These are phyloP conservation scores for Penicillium olsonii DNA, from an alignment of 2,329 filamentous ascomycete genomes.

Conservation along the genomic window DNA sequence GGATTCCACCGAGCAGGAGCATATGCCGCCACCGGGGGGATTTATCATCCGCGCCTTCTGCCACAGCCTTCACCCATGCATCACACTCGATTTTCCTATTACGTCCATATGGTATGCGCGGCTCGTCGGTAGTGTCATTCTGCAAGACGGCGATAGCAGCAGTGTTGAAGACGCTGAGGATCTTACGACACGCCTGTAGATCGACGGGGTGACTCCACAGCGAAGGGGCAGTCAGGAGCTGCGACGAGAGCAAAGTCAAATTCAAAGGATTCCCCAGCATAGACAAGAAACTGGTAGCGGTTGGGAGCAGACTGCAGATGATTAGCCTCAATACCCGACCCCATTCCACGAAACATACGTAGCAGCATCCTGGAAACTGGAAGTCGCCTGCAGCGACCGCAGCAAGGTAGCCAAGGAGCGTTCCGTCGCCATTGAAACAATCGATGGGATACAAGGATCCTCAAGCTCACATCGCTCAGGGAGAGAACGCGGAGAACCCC, in stretches of 20 bases:
- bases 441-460: slow-evolving; percentile 7
- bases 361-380: slow-evolving; percentile 60
- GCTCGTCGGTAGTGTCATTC: slow-evolving; percentile 43
- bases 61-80: slow-evolving; percentile 61
- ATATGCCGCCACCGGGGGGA: slow-evolving; percentile 78
- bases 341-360: slow-evolving; percentile 44
- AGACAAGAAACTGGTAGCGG: slow-evolving; percentile 48
- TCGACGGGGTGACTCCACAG: slow-evolving; percentile 60
- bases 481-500: slow-evolving; percentile 32
- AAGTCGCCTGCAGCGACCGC: slow-evolving; percentile 60
- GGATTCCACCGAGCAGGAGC: slow-evolving; percentile 74
- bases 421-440: slow-evolving; percentile 57
- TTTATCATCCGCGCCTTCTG: slow-evolving; percentile 61
- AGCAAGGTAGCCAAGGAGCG: slow-evolving; percentile 61
- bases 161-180: slow-evolving; percentile 64
- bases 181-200: slow-evolving; percentile 56
- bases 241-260: slow-evolving; percentile 60
- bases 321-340: slow-evolving; percentile 12
- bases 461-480: slow-evolving; percentile 19
- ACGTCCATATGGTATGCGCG: slow-evolving; percentile 35
- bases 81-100: slow-evolving; percentile 57
- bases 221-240: slow-evolving; percentile 60
- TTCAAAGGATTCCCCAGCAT: slow-evolving; percentile 63
- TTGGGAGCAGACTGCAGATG: slow-evolving; percentile 52
- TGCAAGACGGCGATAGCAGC: slow-evolving; percentile 58